A percentile compares a stretch with the other conserved stretches of the same genome.
These are phyloP conservation scores for Curvularia sp. DNA, from an alignment of 2,329 filamentous ascomycete species.

Conservation along the genomic window DNA sequence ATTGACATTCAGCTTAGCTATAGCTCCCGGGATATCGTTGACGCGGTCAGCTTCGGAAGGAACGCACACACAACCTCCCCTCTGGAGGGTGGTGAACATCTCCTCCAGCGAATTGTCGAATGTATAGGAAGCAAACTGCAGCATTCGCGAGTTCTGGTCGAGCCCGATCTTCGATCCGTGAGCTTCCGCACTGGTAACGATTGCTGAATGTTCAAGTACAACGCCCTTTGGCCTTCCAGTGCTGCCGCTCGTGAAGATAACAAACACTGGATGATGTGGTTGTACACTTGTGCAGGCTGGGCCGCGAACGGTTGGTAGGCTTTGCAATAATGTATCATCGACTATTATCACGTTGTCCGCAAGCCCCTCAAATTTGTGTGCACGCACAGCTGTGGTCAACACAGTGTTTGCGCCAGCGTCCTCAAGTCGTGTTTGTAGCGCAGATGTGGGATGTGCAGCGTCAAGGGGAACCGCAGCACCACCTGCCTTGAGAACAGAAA, in stretches of 20 bases:
- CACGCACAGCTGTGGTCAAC: slow-evolving; percentile 48
- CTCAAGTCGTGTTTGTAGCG: slow-evolving; percentile 50
- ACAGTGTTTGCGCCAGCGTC: slow-evolving; percentile 52
- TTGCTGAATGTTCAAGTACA: slow-evolving; percentile 42
- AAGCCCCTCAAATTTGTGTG: slow-evolving; percentile 51
- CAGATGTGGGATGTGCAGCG: slow-evolving; percentile 41
- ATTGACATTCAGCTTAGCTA: slow-evolving; percentile 37
- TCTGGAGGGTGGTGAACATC: slow-evolving; percentile 61
- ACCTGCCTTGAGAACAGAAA: slow-evolving; percentile 50
- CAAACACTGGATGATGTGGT: slow-evolving; percentile 40
- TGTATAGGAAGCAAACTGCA: slow-evolving; percentile 58
- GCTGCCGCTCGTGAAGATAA: slow-evolving; percentile 45
- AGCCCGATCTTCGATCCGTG: slow-evolving; percentile 40
- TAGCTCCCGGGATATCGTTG: slow-evolving; percentile 58
- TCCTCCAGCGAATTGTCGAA: slow-evolving; percentile 64
- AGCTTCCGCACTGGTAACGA: slow-evolving; percentile 42
- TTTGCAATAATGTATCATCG: slow-evolving; percentile 44
- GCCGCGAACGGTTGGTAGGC: slow-evolving; percentile 30
- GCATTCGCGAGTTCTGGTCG: slow-evolving; percentile 34
- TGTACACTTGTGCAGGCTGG: slow-evolving; percentile 29
- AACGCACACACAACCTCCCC: slow-evolving; percentile 61
- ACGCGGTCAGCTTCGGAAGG: slow-evolving; percentile 62
- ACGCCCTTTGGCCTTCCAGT: slow-evolving; percentile 47
- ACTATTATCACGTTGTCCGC: slow-evolving; percentile 50
- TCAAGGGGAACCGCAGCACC: slow-evolving; percentile 49